Base-by-base conservation (phyloP, 2,329 filamentous ascomycete genomes). In the Aspergillus candidus region DNA sequence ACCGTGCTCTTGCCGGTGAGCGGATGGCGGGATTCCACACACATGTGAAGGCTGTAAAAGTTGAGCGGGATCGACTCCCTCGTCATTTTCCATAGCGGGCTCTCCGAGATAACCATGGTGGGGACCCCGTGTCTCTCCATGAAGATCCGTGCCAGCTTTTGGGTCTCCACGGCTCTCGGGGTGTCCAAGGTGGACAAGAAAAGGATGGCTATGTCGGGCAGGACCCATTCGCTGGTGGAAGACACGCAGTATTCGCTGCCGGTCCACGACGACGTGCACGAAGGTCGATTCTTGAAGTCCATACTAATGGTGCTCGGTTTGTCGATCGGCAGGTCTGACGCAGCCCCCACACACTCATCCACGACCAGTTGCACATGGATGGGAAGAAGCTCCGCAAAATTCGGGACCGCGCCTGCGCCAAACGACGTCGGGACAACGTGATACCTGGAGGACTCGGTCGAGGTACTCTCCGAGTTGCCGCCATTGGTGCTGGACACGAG, bases 401-500 rank as follows among this genome's bases (percentile, higher is more conserved):
- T 72, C 6, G 71, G 67, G 30, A 68, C 58, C 22, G 67, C 60
- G 15, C 67, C 70, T 31, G 65, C 62, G 36, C 70, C 72, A 53
- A 71, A 73, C 1, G 70, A 70, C 8, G 71, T 70, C 10, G 72
- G 72, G 31, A 74, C 67, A 44, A 74, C 67, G 54, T 72, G 71
- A 49, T 71, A 74, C 35, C 69, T 65, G 31, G 70, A 70, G 12
- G 69, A 67, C 41, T 70, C 65, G 14, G 61, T 54, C 14, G 61
- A 67, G 50, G 61, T 64, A 31, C 54, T 57, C 41, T 59, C 61
- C 8, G 58, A 60, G 32, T 27, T 27, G 22, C 58, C 57, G 40
- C 58, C 53, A 17, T 51, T 54, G 14, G 65, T 61, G 47, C 66
- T 67, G 13, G 70, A 68, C 6, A 72, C 70, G 18, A 75, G 50